These are phyloP conservation scores for Lactifluus piperatus DNA, from an alignment of 768 basidiomycete genomes.

Conservation along the genomic window DNA sequence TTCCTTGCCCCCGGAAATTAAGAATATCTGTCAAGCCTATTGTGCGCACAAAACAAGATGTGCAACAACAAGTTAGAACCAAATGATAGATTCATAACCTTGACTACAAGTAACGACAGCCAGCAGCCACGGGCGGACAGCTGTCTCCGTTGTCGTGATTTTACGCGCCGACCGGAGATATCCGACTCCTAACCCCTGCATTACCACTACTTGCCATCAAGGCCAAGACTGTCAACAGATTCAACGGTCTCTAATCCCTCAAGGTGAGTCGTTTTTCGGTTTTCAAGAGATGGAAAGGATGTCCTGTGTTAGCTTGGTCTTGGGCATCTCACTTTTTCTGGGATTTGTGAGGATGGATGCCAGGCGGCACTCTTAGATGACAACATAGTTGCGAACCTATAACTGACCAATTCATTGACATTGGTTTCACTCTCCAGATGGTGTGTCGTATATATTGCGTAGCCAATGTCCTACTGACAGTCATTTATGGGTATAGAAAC, in stretches of 20 bases:
- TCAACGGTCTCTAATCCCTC: slow-evolving; percentile 34
- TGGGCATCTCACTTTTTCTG: slow-evolving; percentile 17
- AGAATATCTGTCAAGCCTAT: background rate
- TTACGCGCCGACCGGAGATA: slow-evolving; percentile 11
- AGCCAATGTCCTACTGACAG: slow-evolving; percentile 21
- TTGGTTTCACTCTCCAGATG: slow-evolving; percentile 21
- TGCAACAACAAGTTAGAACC: no score
- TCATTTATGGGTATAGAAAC: slow-evolving; percentile 53
- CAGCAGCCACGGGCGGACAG: no score
- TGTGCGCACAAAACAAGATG: background rate
- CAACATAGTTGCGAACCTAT: slow-evolving; percentile 2
- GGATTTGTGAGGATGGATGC: slow-evolving; percentile 22
- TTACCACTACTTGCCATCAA: background rate
- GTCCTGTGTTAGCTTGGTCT: background rate
- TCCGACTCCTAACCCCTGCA: background rate
- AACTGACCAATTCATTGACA: slow-evolving; percentile 6
- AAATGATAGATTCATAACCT: no score
- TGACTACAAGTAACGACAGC: no score
- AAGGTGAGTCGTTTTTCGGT: slow-evolving; percentile 47
- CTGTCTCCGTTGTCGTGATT: no score
- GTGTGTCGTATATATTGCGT: slow-evolving; percentile 14
- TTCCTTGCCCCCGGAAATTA: background rate
- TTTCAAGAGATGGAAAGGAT: slow-evolving; percentile 11
- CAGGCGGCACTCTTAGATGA: slow-evolving; percentile 16
- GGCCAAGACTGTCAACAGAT: background rate